Conservation (phyloP, 345 rosid genomes). For the Diplotaxis tenuifolia region DNA sequence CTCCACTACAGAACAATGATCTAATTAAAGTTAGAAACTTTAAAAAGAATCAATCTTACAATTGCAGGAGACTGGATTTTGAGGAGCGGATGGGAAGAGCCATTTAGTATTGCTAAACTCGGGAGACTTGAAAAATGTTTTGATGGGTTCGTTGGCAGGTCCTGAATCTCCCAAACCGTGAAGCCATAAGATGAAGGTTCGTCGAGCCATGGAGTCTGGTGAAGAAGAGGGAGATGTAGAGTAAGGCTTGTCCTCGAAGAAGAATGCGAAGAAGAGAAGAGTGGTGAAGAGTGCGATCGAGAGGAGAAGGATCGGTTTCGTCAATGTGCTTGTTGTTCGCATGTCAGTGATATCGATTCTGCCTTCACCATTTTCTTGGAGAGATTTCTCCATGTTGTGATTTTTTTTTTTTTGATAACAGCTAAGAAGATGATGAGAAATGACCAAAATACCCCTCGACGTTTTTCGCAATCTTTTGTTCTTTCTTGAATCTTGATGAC, state of each 20-base stretch:
- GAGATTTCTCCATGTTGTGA: neutral
- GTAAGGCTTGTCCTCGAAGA: constrained; percentile 30
- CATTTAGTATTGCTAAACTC: constrained; percentile 62
- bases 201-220: constrained; percentile 51
- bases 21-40: neutral
- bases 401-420: neutral
- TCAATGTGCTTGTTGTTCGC: constrained; percentile 25
- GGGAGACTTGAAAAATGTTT: constrained; percentile 56
- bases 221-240: constrained; percentile 14
- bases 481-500: neutral
- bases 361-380: constrained; percentile 23
- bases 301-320: constrained; percentile 30
- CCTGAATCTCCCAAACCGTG: constrained; percentile 87
- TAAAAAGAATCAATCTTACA: neutral
- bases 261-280: constrained; percentile 36
- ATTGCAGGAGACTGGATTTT: constrained; percentile 69
- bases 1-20: neutral
- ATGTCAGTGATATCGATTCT: constrained; percentile 14
- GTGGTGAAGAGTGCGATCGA: constrained; percentile 33
- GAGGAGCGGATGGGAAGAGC: constrained; percentile 87
- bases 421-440: neutral
- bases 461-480: neutral
- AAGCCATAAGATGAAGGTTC: constrained; percentile 80
- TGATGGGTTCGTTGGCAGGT: constrained; percentile 87
- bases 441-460: constrained; percentile 16